Conservation (phyloP, 805 yeast species). For the Candida wancherniae region DNA sequence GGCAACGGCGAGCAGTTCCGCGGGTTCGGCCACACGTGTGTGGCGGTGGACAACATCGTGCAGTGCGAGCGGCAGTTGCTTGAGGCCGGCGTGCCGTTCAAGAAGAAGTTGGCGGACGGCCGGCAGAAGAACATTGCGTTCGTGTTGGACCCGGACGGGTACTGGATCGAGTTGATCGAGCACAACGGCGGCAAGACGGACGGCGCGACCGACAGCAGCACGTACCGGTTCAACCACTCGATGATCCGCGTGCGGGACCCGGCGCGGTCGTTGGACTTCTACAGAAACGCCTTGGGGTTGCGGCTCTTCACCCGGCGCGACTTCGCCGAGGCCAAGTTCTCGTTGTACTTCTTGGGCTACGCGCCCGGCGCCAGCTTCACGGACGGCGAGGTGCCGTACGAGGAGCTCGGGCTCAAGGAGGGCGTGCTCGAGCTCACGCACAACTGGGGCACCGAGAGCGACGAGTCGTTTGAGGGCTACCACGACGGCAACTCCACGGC, state of each 20-base stretch:
- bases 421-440: slow-evolving; percentile 86
- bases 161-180: slow-evolving; percentile 89
- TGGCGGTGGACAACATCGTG: slow-evolving; percentile 77
- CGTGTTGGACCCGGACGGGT: slow-evolving; percentile 92
- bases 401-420: slow-evolving; percentile 44
- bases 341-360: slow-evolving; percentile 82
- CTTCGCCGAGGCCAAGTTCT: slow-evolving; percentile 69
- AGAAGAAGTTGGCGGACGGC: slow-evolving; percentile 84
- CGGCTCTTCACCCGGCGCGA: slow-evolving; percentile 54
- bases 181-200: slow-evolving; percentile 43
- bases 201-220: slow-evolving; percentile 32
- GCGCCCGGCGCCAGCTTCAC: slow-evolving; percentile 40
- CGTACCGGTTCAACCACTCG: slow-evolving; percentile 71
- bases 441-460: slow-evolving; percentile 92
- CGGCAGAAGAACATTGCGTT: slow-evolving; percentile 92
- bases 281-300: slow-evolving; percentile 78
- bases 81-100: slow-evolving; percentile 61
- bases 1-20: slow-evolving; percentile 83
- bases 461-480: slow-evolving; percentile 63
- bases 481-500: slow-evolving; percentile 69
- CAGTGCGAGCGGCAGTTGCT: slow-evolving; percentile 56
- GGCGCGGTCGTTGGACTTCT: slow-evolving; percentile 66
- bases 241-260: slow-evolving; percentile 94
- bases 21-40: slow-evolving; percentile 93
- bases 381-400: slow-evolving; percentile 36